A percentile compares a stretch with the other conserved stretches of the same genome.
Conservation (phyloP, 257 asterid species). For the Fraxinus excelsior region DNA sequence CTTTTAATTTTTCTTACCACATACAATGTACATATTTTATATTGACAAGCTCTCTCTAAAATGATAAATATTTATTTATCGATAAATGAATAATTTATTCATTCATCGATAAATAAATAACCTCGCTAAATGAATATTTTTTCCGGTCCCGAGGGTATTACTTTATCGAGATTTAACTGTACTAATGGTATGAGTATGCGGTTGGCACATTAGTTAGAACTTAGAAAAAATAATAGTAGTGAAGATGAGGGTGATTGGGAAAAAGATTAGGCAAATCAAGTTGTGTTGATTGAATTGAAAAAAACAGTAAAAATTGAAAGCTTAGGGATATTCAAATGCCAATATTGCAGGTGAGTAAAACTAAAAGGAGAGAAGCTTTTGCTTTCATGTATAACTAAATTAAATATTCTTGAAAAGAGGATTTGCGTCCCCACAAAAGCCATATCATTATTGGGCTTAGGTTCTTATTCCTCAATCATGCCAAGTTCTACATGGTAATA, state of each 20-base stretch:
- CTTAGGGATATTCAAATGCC: slow-evolving; percentile 43
- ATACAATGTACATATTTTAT: too few relatives aligned
- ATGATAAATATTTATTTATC: too few relatives aligned
- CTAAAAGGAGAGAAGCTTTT: slow-evolving; percentile 38
- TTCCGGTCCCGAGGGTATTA: too few relatives aligned
- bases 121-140: too few relatives aligned
- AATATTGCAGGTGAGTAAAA: slow-evolving; percentile 33
- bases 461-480: slow-evolving; percentile 54
- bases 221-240: not conserved
- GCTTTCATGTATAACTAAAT: slow-evolving; percentile 30
- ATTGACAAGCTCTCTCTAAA: too few relatives aligned
- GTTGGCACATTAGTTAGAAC: not conserved
- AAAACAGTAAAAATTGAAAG: slow-evolving; percentile 1
- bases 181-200: not conserved
- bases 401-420: slow-evolving; percentile 32
- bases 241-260: slow-evolving; percentile 20
- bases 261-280: slow-evolving; percentile 26
- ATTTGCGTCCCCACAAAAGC: slow-evolving; percentile 26
- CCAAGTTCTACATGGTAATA: slow-evolving; percentile 21
- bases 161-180: too few relatives aligned
- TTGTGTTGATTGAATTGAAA: slow-evolving; percentile 16
- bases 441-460: slow-evolving; percentile 34
- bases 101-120: too few relatives aligned
- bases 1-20: too few relatives aligned
- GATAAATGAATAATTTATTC: too few relatives aligned